A percentile compares a stretch with the other conserved stretches of the same genome.
Conservation (phyloP, 2,329 filamentous ascomycete species). For the Rutstroemia sp. region DNA sequence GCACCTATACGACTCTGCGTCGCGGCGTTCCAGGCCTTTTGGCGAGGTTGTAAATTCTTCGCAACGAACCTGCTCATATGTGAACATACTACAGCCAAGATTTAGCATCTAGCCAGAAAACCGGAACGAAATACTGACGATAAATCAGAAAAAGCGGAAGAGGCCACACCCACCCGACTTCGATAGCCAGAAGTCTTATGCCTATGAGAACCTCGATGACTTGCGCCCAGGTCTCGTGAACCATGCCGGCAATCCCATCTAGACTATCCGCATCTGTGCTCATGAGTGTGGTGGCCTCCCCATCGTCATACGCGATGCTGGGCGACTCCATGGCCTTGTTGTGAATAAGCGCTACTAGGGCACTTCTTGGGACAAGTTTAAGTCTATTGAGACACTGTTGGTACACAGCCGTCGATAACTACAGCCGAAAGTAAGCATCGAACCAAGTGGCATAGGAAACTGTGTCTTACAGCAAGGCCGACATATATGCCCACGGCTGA, state of each 20-base stretch:
- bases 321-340: conserved; percentile 27
- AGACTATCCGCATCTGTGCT: conserved; percentile 36
- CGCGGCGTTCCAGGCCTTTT: conserved; percentile 35
- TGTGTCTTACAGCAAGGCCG: not conserved
- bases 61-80: conserved; percentile 36
- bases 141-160: conserved; percentile 36
- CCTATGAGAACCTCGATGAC: conserved; percentile 36
- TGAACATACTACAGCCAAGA: conserved; percentile 32
- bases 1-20: conserved; percentile 35
- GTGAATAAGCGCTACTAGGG: conserved; percentile 33
- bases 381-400: conserved; percentile 29
- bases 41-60: conserved; percentile 28
- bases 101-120: not conserved
- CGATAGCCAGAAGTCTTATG: conserved; percentile 30
- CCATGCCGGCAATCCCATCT: conserved; percentile 29
- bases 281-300: conserved; percentile 33
- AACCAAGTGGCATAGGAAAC: not conserved
- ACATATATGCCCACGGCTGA: not conserved
- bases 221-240: conserved; percentile 38
- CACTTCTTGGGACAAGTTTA: conserved; percentile 30
- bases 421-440: not conserved
- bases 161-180: conserved; percentile 38
- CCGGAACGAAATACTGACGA: conserved; percentile 26
- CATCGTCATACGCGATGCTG: conserved; percentile 25
- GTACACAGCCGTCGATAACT: conserved; percentile 31